Base-by-base conservation (phyloP, 768 basidiomycete genomes). In the Pleurotus tuber-regium region DNA sequence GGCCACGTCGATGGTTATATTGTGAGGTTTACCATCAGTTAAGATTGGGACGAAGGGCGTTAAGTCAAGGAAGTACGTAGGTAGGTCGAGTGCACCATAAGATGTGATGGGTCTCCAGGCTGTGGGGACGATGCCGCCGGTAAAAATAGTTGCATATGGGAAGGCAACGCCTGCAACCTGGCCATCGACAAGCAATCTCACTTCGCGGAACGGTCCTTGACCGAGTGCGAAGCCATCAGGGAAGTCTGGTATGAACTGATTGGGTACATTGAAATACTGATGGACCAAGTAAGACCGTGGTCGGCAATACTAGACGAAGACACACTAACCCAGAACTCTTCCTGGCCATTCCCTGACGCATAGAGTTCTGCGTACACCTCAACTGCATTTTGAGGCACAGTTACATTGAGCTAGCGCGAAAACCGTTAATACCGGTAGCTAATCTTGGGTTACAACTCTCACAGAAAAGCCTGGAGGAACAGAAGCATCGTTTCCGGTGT, bases 81-180 rank as follows among this genome's bases (percentile, higher is more conserved):
- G 89, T 10, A 88, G 73, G 58, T 90, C 87, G 21, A 89, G 68
- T 2, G 87, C 86, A 8, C 87, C 86, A 53, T 89, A 90, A 1
- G 88, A 80, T 1, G 86, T 76, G 63, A 90, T 88, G 1, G 88
- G 88, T 43, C 85, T 77, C 88, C 89, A 90, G 25, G 82, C 75
- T 1, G 79, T 70, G 1, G 87, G 89, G 10, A 80, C 73, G 53
- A 89, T 79, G 0, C 87, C 87, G 11, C 89, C 89, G 0, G 87
- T 90, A 60, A 89, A 91, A 36, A 89, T 80, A 14, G 80, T 78
- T 67, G 79, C 66, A 52, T 78, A 80, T 1, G 78, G 77, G 57
- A 77, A 78, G 11, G 69, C 76, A 16, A 69, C 70, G 7, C 78
- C 77, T 5, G 75, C 77, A 3, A 80, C 63, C 57, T 65, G 62